Conservation (phyloP, 2,329 filamentous ascomycete species). For the Lachnellula occidentalis region DNA sequence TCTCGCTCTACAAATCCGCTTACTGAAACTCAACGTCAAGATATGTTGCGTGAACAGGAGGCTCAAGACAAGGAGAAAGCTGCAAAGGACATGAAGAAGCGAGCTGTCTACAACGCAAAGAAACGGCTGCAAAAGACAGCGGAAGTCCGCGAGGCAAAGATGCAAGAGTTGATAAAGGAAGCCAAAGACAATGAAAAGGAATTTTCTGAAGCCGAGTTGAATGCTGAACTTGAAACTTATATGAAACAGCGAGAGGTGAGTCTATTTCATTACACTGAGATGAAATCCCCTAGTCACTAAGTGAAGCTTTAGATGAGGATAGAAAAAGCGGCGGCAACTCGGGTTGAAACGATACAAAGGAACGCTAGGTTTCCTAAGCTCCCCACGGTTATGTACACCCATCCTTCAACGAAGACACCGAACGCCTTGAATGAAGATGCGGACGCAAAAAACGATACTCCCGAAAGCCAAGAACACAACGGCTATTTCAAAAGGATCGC, state of each 20-base stretch:
- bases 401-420: background rate
- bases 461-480: background rate
- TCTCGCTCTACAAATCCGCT: background rate
- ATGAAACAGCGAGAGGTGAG: constrained; percentile 18
- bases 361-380: background rate
- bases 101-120: background rate
- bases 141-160: background rate
- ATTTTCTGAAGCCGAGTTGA: constrained; percentile 9
- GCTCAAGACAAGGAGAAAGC: background rate
- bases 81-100: background rate
- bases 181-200: constrained; percentile 4
- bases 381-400: background rate
- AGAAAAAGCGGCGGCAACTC: background rate
- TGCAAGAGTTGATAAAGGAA: constrained; percentile 3
- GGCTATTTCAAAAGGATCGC: background rate
- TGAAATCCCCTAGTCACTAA: background rate
- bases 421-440: background rate
- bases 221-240: constrained; percentile 9
- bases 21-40: background rate
- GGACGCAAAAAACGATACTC: background rate
- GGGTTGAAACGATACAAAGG: background rate
- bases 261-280: background rate
- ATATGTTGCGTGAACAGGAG: background rate
- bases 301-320: background rate
- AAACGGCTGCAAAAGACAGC: background rate